Base-by-base conservation (phyloP, 2,329 filamentous ascomycete genomes). In the Sporothrix variecibatus region DNA sequence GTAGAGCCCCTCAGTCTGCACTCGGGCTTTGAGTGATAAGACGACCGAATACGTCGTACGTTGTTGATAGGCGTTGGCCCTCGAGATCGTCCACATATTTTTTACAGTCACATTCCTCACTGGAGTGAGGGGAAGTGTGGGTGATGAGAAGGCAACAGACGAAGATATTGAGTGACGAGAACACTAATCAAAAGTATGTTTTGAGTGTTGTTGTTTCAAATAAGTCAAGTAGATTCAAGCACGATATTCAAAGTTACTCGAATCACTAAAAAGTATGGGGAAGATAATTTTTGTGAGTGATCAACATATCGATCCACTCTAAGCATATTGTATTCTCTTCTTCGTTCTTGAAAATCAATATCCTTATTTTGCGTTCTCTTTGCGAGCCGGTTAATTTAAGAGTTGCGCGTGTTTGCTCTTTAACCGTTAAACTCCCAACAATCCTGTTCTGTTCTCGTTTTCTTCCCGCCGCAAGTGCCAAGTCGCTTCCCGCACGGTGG, bases 351-450 rank as follows among this genome's bases (percentile, higher is more conserved):
- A 31, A 31, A 68, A 31, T 31, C 11, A 68, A 51, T 12, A 49
- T 31, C 46, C 26, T 17, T 6, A 9, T 64, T 31, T 70, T 43
- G 46, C 49, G 40, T 34, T 60, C 28, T 60, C 17, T 38, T n/a
- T 51, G 51, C 70, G 72, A 72, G 74, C 43, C 49, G 71, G 73
- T 49, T 73, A 69, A 65, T 53, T 74, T 31, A 70, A 60, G 65
- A 70, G 64, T 69, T 68, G 62, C 64, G 7, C 49, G 17, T n/a
- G 60, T 71, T 68, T 72, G 34, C 65, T 71, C 38, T 72, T 60
- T 43, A 68, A 64, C 56, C 68, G 69, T 69, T 60, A 15, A 60
- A 17, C 58, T 62, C 64, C 20, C 40, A 43, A 43, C 40, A 6
- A 23, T 31, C 40, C 4, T 38, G 23, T 28, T 53, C 65, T 40